Evolutionary conservation across 176 grass and related monocot genomes (phyloP), one percentile per base, ranked within the genome.

Genomic region (Olyra latifolia): DNA sequence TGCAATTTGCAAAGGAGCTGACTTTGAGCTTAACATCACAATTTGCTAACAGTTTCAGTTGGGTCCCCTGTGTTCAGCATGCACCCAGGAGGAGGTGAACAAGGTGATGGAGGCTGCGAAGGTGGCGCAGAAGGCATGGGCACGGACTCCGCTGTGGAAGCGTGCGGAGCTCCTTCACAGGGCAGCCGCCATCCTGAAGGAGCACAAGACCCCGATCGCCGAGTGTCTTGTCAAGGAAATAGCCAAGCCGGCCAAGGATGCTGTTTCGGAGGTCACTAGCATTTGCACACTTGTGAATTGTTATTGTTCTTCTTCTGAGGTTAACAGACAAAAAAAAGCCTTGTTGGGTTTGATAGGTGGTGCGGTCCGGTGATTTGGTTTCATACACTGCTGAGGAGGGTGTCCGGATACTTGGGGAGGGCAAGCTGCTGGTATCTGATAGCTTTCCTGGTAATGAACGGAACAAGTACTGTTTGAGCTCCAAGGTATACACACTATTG

Each of bases 31-130:
- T 68, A 5, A n/a, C 28, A 10, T 69, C 42, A 12, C 24, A 47
- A 28, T 83, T 77, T 16, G 17, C 54, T 74, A 53, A 76, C 4
- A 13, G 58, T 41, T 83, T 22, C 15, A 46, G 35, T 58, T 5
- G 7, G 16, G 57, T 27, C 81, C 40, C 66, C 12, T 76, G 0
- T 72, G 25, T 75, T 14, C 82, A 98, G 96, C 96, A 83, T 98
- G 96, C 53, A 95, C 96, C 14, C 96, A 98, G 80, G 96, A 93
- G 85, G 96, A 98, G 82, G 96, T 98, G 60, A 98, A 98, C 88
- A 98, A 93, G 82, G 96, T 89, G 38, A 98, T 98, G 90, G 96
- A 98, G 17, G 54, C 65, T 0, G 90, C 96, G 7, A 98, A 98
- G 86, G 86, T 76, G 43, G 92, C 88, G 0, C 96, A 98, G 71